These are phyloP conservation scores for Pneumocystis wakefieldiae DNA, from an alignment of 1,139 yeast genomes.

Conservation along the genomic window DNA sequence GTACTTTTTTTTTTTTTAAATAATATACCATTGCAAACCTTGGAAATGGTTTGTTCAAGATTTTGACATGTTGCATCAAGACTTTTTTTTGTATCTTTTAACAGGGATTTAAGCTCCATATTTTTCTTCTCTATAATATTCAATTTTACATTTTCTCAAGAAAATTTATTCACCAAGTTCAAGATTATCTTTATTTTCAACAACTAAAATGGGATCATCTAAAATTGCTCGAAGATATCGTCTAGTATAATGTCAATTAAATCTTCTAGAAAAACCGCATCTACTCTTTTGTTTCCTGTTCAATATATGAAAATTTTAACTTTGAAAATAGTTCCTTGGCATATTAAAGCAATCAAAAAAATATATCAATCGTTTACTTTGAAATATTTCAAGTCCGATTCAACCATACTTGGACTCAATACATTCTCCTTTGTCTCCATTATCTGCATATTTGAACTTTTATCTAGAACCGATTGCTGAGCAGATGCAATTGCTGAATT, in stretches of 20 bases:
- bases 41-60: not conserved
- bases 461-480: not conserved
- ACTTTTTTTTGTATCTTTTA: not conserved
- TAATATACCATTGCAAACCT: not conserved
- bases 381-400: not conserved
- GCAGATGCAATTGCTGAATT: not conserved
- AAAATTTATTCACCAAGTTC: not conserved
- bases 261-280: not conserved
- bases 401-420: not conserved
- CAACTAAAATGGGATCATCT: slow-evolving; percentile 5
- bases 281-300: slow-evolving; percentile 7
- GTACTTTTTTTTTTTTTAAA: not conserved
- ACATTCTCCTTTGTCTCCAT: not conserved
- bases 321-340: slow-evolving; percentile 3
- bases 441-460: not conserved
- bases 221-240: slow-evolving; percentile 6
- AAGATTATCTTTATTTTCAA: slow-evolving; percentile 5
- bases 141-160: not conserved
- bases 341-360: not conserved
- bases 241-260: not conserved
- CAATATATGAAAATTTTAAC: slow-evolving; percentile 5
- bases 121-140: not conserved
- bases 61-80: not conserved
- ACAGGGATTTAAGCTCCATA: not conserved
- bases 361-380: not conserved